Conservation (phyloP, 2,329 filamentous ascomycete genomes). For the Clarireedia sp. region DNA sequence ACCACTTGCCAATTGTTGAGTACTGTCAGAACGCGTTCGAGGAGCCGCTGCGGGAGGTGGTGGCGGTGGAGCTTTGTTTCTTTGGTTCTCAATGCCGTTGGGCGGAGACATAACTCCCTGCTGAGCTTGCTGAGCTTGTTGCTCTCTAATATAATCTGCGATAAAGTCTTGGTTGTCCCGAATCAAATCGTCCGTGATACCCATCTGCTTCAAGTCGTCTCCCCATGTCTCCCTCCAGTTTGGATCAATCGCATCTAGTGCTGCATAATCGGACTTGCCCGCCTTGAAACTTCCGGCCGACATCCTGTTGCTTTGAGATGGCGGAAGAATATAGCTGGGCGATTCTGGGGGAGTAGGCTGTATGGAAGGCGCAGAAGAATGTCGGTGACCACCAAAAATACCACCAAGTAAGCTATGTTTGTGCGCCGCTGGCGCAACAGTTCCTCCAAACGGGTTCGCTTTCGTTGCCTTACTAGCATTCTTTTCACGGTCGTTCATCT, state of each 20-base stretch:
- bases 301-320: conserved; percentile 18
- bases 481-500: conserved; percentile 93
- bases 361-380: conserved; percentile 43
- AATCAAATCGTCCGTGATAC: conserved; percentile 58
- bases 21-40: conserved; percentile 26
- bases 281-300: conserved; percentile 43
- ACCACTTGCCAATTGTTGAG: conserved; percentile 22
- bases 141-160: conserved; percentile 53
- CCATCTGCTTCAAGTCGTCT: conserved; percentile 53
- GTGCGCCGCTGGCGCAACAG: conserved; percentile 34
- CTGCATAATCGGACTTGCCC: conserved; percentile 49
- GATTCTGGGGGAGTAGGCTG: conserved; percentile 47
- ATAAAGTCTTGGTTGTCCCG: conserved; percentile 63
- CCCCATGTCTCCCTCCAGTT: conserved; percentile 59
- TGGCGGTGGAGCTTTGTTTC: conserved; percentile 51
- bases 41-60: conserved; percentile 43
- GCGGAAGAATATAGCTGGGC: conserved; percentile 37
- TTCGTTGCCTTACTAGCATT: conserved; percentile 84
- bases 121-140: conserved; percentile 40
- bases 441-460: conserved; percentile 62
- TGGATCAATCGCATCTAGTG: conserved; percentile 56
- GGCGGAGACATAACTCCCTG: conserved; percentile 32
- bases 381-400: conserved; percentile 51
- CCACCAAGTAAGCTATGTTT: conserved; percentile 47
- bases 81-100: conserved; percentile 36